Evolutionary conservation across 1,284 basidiomycete species (phyloP).

Genomic region (Cutaneotrichosporon mucoides): DNA sequence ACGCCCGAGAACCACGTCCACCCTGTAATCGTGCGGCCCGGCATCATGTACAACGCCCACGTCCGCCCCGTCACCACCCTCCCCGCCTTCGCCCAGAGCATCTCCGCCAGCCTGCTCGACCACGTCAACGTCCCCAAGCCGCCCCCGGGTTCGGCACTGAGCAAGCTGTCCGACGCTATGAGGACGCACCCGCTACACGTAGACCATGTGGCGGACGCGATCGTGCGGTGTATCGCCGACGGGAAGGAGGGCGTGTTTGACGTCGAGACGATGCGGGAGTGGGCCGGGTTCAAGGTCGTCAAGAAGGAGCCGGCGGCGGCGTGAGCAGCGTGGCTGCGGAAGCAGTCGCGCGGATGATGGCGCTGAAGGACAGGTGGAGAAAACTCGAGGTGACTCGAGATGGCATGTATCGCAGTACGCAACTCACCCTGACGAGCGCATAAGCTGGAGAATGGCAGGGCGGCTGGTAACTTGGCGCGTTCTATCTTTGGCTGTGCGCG

Average conservation of each 20-base stretch:
- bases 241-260: slow-evolving; percentile 64
- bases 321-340: neutral
- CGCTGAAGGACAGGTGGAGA: neutral
- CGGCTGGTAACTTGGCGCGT: no score
- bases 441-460: no score
- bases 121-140: slow-evolving; percentile 56
- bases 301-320: neutral
- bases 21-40: slow-evolving; percentile 77
- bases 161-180: slow-evolving; percentile 56
- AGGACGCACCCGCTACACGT: slow-evolving; percentile 87
- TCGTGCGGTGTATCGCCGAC: slow-evolving; percentile 48
- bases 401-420: no score
- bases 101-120: slow-evolving; percentile 67
- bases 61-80: slow-evolving; percentile 81
- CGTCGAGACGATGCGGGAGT: slow-evolving; percentile 64
- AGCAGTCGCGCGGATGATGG: no score
- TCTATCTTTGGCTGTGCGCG: no score
- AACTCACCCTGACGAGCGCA: no score
- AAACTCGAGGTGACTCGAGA: neutral
- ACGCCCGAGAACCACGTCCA: slow-evolving; percentile 1
- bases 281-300: slow-evolving; percentile 36
- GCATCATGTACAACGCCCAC: slow-evolving; percentile 94
- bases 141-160: slow-evolving; percentile 51
- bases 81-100: slow-evolving; percentile 75
- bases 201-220: slow-evolving; percentile 87